Conservation (phyloP, 2,329 filamentous ascomycete genomes). For the Arachnomyces sp. region DNA sequence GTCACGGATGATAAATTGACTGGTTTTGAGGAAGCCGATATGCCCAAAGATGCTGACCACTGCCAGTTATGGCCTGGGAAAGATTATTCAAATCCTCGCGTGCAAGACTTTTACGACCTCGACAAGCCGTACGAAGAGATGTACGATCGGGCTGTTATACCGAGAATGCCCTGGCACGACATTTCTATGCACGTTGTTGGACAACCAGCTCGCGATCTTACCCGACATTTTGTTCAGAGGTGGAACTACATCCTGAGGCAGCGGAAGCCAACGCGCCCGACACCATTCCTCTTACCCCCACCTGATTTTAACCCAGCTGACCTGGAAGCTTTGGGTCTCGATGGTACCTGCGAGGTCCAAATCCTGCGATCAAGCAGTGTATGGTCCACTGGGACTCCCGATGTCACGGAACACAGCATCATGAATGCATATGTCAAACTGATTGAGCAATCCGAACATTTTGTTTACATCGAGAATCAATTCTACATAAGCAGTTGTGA, state of each 20-base stretch:
- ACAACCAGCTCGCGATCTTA: conserved; percentile 87
- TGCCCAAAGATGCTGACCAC: conserved; percentile 78
- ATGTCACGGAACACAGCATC: conserved; percentile 85
- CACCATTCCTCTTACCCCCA: conserved; percentile 85
- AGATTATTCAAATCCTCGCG: conserved; percentile 93
- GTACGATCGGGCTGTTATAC: conserved; percentile 84
- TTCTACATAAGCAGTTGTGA: conserved; percentile 95
- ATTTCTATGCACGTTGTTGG: conserved; percentile 97
- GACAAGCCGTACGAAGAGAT: conserved; percentile 97
- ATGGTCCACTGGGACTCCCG: conserved; percentile 83
- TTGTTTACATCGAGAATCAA: conserved; percentile 98
- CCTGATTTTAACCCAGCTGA: conserved; percentile 85
- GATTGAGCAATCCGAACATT: conserved; percentile 92
- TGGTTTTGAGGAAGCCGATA: conserved; percentile 72
- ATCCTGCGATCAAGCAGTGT: conserved; percentile 82
- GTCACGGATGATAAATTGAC: conserved; percentile 90
- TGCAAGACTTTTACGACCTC: conserved; percentile 88
- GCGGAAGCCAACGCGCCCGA: conserved; percentile 83
- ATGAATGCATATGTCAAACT: conserved; percentile 91
- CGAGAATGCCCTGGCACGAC: conserved; percentile 98
- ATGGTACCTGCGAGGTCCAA: conserved; percentile 92
- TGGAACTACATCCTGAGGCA: conserved; percentile 97
- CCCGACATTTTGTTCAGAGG: conserved; percentile 90
- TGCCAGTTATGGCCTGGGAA: conserved; percentile 96
- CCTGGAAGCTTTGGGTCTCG: conserved; percentile 76